Base-by-base conservation (phyloP, 192 early-diverging fungal species). In the Chytriomyces sp. region DNA sequence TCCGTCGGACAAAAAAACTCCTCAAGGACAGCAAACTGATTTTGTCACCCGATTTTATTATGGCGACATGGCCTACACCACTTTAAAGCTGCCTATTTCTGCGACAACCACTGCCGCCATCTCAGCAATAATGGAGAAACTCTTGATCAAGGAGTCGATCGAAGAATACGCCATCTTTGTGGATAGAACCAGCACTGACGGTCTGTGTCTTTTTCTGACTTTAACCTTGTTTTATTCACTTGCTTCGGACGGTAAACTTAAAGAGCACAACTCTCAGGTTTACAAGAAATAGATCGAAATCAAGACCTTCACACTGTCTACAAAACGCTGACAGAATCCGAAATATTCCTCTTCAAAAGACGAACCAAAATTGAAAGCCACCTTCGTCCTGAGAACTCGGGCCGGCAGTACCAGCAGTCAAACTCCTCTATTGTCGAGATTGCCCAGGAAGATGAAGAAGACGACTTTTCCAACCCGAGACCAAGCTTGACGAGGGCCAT, bases 311-410 rank as follows among this genome's bases (percentile, higher is more conserved):
- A 82, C 61, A 70, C 85, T n/a, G 61, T 83, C 9, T 80, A 83
- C 80, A 57, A 81, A 50, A 61, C 20, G 7, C 82, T 84, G 80
- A 23, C 45, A 65, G 46, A 74, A 6, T 67, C 62, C 47, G 83
- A 86, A 72, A 79, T 80, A 43, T 86, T 86, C 50, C 48, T 85
- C 48, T 85, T 86, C 71, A 85, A 86, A 66, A 45, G 69, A n/a
- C n/a, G 60, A 50, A 24, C 74, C 13, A 69, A 49, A 49, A 68
- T 68, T 20, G 67, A 43, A 49, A 10, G 43, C 20, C 20, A 68
- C 18, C 47, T 68, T 13, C 67, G 67, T 13, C 48, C 67, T 0
- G 62, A 64, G 5, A 64, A 64, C 11, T 20, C 62, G 13, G 62
- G 23, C 5, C 35, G 23, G 11, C 62, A 20, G 10, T 26, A 64